A percentile compares a stretch with the other conserved stretches of the same genome.
These are phyloP conservation scores for Petrea volubilis DNA, from an alignment of 257 asterid species.

Conservation along the genomic window DNA sequence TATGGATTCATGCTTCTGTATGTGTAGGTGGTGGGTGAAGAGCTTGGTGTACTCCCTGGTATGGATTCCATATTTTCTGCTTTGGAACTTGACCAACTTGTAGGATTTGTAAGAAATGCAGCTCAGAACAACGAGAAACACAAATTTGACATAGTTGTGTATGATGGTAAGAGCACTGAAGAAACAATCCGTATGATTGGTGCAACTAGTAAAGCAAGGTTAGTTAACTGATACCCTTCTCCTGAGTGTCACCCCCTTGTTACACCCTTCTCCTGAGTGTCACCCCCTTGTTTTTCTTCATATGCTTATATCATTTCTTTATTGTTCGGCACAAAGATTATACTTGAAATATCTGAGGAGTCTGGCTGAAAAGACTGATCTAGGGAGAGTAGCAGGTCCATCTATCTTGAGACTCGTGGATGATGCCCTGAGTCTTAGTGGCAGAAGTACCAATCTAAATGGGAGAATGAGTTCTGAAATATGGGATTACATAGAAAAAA, in stretches of 20 bases:
- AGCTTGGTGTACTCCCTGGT: constrained; percentile 97
- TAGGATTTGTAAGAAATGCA: constrained; percentile 47
- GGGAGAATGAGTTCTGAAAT: constrained; percentile 76
- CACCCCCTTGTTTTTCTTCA: not conserved
- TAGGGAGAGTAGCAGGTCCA: constrained; percentile 87
- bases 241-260: too few species aligned
- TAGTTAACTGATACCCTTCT: constrained; percentile 5
- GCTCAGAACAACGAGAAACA: constrained; percentile 35
- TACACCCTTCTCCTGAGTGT: too few species aligned
- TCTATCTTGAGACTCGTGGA: constrained; percentile 83
- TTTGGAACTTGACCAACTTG: constrained; percentile 66
- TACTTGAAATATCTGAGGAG: constrained; percentile 76
- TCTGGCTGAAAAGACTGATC: constrained; percentile 87
- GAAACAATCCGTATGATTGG: constrained; percentile 89
- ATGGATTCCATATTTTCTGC: constrained; percentile 93
- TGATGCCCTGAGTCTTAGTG: constrained; percentile 65
- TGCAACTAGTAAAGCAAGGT: constrained; percentile 84
- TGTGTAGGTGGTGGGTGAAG: constrained; percentile 87
- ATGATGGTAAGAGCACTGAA: constrained; percentile 85
- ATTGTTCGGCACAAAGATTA: constrained; percentile 48
- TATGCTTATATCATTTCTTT: constrained; percentile 4
- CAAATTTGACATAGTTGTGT: constrained; percentile 65
- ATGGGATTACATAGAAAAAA: constrained; percentile 70
- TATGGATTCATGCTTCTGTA: constrained; percentile 24
- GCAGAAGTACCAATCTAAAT: constrained; percentile 45